Percentiles rank a stretch among this genome's conserved stretches.
Conservation (phyloP, 352 stramenopile species). For the Phytophthora uliginosa region DNA sequence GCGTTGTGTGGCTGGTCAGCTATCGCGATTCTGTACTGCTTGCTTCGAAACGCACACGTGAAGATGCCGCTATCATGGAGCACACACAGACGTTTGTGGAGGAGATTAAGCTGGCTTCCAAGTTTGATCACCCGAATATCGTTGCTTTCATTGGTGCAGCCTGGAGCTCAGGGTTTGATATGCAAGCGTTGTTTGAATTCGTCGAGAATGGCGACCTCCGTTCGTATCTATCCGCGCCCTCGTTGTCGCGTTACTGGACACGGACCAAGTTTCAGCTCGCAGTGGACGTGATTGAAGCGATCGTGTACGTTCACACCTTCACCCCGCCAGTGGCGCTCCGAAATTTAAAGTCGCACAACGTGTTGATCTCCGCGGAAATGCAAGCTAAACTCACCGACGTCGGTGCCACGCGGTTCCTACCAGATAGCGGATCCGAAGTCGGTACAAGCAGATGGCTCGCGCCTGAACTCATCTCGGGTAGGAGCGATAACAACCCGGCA, state of each 20-base stretch:
- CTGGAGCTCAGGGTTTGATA: neutral
- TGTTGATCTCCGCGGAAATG: neutral
- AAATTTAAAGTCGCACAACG: neutral
- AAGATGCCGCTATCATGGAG: neutral
- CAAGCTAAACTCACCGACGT: neutral
- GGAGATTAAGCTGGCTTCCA: neutral
- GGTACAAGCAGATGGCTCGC: neutral
- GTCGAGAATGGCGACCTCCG: neutral
- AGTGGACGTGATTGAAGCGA: neutral
- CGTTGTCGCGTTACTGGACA: neutral
- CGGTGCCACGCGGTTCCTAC: neutral
- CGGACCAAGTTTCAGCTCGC: neutral
- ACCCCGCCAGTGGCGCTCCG: neutral
- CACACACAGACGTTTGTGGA: neutral
- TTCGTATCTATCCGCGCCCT: neutral
- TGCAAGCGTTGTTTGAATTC: neutral
- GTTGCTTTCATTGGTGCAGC: neutral
- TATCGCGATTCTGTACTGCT: neutral
- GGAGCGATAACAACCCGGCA: neutral
- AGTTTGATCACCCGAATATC: neutral
- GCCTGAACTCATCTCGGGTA: neutral
- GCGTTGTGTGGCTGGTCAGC: neutral
- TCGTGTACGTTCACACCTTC: conserved; percentile 1
- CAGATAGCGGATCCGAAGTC: neutral
- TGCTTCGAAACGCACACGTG: neutral